phyloP scores from a whole-genome alignment of 1,284 basidiomycete genomes.

The Takashimella koratensis region DNA sequence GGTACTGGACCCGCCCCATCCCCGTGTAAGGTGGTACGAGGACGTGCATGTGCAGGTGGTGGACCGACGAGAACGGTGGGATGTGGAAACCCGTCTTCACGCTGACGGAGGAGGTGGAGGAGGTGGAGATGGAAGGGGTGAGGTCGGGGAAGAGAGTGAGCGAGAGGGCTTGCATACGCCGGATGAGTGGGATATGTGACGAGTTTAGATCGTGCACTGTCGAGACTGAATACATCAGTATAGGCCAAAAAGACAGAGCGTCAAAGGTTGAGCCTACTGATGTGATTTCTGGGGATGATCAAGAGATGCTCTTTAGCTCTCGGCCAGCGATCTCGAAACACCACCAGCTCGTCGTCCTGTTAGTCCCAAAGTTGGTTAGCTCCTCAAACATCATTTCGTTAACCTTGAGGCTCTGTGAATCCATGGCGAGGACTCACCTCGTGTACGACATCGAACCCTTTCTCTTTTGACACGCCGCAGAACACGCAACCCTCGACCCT shows the following conservation, averaged over 20 bases:
- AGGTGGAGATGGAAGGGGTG: constrained; percentile 34
- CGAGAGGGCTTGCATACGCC: constrained; percentile 13
- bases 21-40: constrained; percentile 65
- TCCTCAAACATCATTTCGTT: not conserved
- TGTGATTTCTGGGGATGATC: constrained; percentile 62
- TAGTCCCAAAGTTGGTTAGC: not conserved
- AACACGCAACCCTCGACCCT: constrained; percentile 52
- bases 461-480: constrained; percentile 56
- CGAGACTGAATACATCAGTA: constrained; percentile 33
- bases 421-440: constrained; percentile 57
- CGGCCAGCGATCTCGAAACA: constrained; percentile 62
- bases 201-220: constrained; percentile 56
- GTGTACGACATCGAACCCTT: constrained; percentile 60
- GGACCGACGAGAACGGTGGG: constrained; percentile 72
- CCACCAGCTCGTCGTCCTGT: constrained; percentile 62
- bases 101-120: constrained; percentile 37
- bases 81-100: constrained; percentile 74
- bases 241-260: too few species aligned
- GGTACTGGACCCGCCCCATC: constrained; percentile 58
- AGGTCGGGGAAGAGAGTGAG: not conserved
- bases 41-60: constrained; percentile 76
- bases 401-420: too few species aligned
- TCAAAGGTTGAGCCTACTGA: too few species aligned
- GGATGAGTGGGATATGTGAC: constrained; percentile 52
- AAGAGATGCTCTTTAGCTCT: constrained; percentile 61